Evolutionary conservation across 2,329 filamentous ascomycete species (phyloP), one percentile per base, ranked within the genome.

Genomic region (Akanthomyces uredinophilus): DNA sequence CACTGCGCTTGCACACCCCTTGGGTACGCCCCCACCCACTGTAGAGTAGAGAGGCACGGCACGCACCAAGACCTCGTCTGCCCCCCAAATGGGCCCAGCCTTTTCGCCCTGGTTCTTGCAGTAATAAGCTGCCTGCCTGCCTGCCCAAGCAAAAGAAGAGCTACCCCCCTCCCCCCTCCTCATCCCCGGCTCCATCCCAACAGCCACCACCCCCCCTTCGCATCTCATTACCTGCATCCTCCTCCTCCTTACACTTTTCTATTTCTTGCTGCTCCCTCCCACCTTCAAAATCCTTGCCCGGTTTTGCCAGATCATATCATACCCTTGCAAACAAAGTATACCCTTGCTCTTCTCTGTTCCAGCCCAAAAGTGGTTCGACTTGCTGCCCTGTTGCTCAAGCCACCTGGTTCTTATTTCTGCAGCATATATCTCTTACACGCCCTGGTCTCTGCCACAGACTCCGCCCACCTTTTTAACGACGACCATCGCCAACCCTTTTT

Each of bases 381-480:
- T 27, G 20, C 32, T 50, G 44, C 41, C 39, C 32, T 41, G 22
- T 37, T 29, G 22, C 7, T 16, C 24, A 24, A 55, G 20, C 8
- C n/a, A n/a, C 20, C 29, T 32, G 44, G 29, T 32, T 46, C 29
- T 37, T 54, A 44, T 39, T 20, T 44, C 20, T 54, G 27, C 59
- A 44, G 20, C 24, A 59, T 61, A 54, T 61, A 61, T 61, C 59
- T 39, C 59, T 61, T 61, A 61, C 59, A 61, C 50, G 59, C 59
- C 59, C 50, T 47, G 27, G 50, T 54, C 59, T 8, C n/a, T n/a
- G n/a, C 32, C 6, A 51, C n/a, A 27, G 20, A n/a, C 27, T 3
- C 18, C 47, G 37, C 35, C 39, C 37, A 49, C 35, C 47, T 59
- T 22, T 22, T 35, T 16, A 39, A 39, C 51, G 10, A 46, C 39